Conservation (phyloP, 306 rosid species). For the Acacia acuminata region DNA sequence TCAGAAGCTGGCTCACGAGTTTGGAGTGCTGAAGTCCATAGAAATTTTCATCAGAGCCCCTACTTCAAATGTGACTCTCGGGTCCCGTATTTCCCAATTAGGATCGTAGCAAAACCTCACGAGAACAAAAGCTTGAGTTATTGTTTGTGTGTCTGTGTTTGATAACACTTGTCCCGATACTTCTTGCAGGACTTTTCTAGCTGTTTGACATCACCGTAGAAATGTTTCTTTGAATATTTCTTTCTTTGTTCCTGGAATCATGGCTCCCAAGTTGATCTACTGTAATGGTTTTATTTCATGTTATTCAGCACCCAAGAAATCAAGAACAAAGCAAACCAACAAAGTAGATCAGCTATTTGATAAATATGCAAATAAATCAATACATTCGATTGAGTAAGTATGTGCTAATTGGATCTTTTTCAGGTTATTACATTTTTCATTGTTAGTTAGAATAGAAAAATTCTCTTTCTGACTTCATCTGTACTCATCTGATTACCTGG, state of each 20-base stretch:
- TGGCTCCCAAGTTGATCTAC: constrained; percentile 2
- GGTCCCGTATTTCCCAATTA: neutral
- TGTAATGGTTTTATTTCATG: constrained; percentile 23
- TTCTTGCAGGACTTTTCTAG: neutral
- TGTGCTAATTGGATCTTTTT: constrained; percentile 14
- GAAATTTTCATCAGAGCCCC: neutral
- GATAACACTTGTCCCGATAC: neutral
- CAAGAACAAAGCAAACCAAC: constrained; percentile 43
- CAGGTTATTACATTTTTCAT: constrained; percentile 17
- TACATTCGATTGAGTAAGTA: constrained; percentile 67
- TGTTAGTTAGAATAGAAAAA: constrained; percentile 8
- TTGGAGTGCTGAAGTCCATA: neutral
- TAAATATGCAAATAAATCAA: constrained; percentile 44
- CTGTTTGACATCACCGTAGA: neutral
- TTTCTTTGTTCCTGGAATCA: neutral
- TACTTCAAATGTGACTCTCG: neutral
- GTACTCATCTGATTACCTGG: constrained; percentile 11
- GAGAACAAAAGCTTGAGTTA: neutral
- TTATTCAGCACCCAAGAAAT: constrained; percentile 49
- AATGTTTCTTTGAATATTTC: neutral
- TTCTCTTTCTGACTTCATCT: neutral
- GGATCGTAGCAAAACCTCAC: neutral
- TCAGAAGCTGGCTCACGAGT: neutral
- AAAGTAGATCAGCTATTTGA: constrained; percentile 48
- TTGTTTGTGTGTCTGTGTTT: neutral